A percentile compares a stretch with the other conserved stretches of the same genome.
Evolutionary conservation across 2,329 filamentous ascomycete genomes (phyloP).

Genomic region (Colletotrichum tabaci): DNA sequence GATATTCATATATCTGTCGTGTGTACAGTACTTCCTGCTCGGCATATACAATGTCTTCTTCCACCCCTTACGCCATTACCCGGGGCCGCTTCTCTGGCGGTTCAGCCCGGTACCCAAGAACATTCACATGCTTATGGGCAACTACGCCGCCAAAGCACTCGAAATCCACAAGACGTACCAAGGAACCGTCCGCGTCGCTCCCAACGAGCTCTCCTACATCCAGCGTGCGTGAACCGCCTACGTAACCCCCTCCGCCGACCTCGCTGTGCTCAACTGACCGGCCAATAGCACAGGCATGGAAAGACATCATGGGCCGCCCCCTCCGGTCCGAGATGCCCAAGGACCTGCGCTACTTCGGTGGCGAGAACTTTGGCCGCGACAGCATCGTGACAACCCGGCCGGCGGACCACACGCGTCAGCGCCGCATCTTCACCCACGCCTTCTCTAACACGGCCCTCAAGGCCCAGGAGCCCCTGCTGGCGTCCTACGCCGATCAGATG

Average conservation of each 20-base stretch:
- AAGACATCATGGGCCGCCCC: slow-evolving; percentile 37
- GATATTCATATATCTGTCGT: too few species aligned
- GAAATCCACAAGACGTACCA: slow-evolving; percentile 46
- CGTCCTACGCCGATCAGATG: slow-evolving; percentile 57
- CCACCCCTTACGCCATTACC: slow-evolving; percentile 51
- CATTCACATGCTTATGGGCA: slow-evolving; percentile 25
- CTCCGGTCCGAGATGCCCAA: slow-evolving; percentile 37
- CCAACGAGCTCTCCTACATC: slow-evolving; percentile 57
- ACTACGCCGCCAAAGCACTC: slow-evolving; percentile 23
- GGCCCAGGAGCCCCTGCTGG: slow-evolving; percentile 49
- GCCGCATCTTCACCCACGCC: slow-evolving; percentile 43
- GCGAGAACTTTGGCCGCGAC: slow-evolving; percentile 36
- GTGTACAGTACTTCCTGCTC: slow-evolving; percentile 24
- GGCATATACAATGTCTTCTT: slow-evolving; percentile 52
- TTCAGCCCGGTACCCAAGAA: slow-evolving; percentile 35
- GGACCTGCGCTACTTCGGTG: slow-evolving; percentile 39
- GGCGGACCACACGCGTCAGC: slow-evolving; percentile 36
- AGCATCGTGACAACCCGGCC: slow-evolving; percentile 44
- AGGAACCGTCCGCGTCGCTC: slow-evolving; percentile 56
- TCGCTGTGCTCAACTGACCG: neutral
- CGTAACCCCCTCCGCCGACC: neutral
- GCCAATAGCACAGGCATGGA: slow-evolving; percentile 42
- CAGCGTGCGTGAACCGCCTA: slow-evolving; percentile 5
- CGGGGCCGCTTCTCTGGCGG: slow-evolving; percentile 47
- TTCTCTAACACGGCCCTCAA: slow-evolving; percentile 47